Evolutionary conservation across 164 flowering plant genomes (phyloP), one percentile per base, ranked within the genome.

Genomic region (Warburgia ugandensis): DNA sequence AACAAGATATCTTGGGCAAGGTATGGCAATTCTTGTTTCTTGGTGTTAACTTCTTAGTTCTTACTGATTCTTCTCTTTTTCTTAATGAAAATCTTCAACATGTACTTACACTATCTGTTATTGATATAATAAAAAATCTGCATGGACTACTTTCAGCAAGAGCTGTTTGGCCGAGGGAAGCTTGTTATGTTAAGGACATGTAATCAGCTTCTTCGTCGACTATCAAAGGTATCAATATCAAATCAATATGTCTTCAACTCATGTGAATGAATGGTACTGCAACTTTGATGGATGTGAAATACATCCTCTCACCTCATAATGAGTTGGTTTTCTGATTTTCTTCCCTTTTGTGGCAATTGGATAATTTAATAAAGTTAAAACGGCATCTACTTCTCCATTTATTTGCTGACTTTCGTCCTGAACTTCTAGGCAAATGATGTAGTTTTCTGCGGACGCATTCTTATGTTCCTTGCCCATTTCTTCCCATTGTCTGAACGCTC

Each of bases 131-230:
- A n/a, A 50, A 33, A 30, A 7, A 19, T 50, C 7, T 27, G 31
- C 21, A 45, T 36, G 57, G 53, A 50, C 50, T 28, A 22, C 52
- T 14, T 58, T 55, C 77, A 92, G 99, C 90, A 76, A 78, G 97
- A 94, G 64, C 77, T 94, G 38, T 94, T 94, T 67, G 89, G 89
- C 21, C 79, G 99, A 46, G 99, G 99, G 60, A 94, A 94, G 63
- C 94, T 94, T 65, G 99, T 94, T 56, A 94, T 94, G 99, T 62
- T 94, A 73, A 82, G 99, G 63, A 94, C 99, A 23, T 94, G 99
- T 80, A 94, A 89, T 76, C 97, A 94, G 69, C 92, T 94, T 58
- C 95, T 94, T 64, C 95, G 97, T 30, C 95, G 96, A 20, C 70
- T 94, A 1, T 94, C 99, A 63, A 94, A 89, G 97, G 99, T 88